A percentile compares a stretch with the other conserved stretches of the same genome.
These are phyloP conservation scores for Fomitopsis pinicola DNA, from an alignment of 1,284 basidiomycete species.

Conservation along the genomic window DNA sequence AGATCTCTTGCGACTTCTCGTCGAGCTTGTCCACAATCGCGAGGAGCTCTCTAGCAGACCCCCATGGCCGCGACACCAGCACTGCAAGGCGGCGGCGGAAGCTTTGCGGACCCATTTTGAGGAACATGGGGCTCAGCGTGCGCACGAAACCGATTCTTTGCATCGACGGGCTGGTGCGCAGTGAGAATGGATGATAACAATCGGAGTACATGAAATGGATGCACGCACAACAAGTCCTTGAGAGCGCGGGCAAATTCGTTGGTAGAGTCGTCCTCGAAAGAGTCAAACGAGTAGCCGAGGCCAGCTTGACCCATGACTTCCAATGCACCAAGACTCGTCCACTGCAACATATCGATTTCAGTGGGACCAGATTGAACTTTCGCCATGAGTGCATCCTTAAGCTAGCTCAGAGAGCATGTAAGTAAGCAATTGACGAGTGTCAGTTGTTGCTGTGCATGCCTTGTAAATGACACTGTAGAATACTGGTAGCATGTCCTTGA, in stretches of 20 bases:
- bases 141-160: not conserved
- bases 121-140: not conserved
- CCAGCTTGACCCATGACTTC: constrained; percentile 35
- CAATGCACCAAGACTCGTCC: constrained; percentile 32
- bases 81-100: constrained; percentile 7
- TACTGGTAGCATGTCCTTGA: constrained; percentile 21
- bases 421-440: not conserved
- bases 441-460: not conserved
- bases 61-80: constrained; percentile 5
- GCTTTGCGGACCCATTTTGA: not conserved
- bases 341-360: constrained; percentile 29
- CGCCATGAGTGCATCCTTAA: constrained; percentile 15
- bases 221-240: not conserved
- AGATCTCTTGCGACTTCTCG: constrained; percentile 31
- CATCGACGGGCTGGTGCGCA: not conserved
- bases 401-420: constrained; percentile 1
- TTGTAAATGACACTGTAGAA: constrained; percentile 14
- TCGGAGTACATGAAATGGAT: constrained; percentile 30
- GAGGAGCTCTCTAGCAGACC: constrained; percentile 26
- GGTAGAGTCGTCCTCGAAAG: constrained; percentile 3
- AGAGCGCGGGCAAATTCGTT: not conserved
- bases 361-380: constrained; percentile 11
- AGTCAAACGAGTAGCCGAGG: constrained; percentile 33
- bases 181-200: not conserved
- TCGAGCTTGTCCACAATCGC: constrained; percentile 36